These are phyloP conservation scores for Protea cynaroides DNA, from an alignment of 164 flowering plant genomes.

Conservation along the genomic window DNA sequence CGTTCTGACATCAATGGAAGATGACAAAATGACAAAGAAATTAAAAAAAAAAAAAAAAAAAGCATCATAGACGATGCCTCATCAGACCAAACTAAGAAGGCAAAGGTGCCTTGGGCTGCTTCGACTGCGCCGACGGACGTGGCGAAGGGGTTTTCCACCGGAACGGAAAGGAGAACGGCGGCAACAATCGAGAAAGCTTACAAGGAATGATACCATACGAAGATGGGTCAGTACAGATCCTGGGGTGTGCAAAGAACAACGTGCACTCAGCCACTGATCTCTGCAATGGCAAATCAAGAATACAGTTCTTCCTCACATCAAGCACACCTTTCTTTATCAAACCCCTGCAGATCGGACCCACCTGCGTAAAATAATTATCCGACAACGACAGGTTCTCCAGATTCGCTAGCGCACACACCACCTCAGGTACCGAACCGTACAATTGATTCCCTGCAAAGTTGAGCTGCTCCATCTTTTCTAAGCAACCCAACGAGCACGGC, in stretches of 20 bases:
- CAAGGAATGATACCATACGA: conserved; percentile 19
- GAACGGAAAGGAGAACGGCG: too few species aligned
- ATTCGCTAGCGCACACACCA: conserved; percentile 34
- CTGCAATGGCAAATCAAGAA: conserved; percentile 19
- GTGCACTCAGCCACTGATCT: conserved; percentile 24
- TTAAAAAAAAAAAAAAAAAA: too few species aligned
- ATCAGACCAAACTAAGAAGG: neutral
- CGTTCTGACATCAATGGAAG: too few species aligned
- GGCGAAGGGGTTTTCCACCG: neutral
- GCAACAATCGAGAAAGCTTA: conserved; percentile 4
- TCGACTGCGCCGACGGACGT: neutral
- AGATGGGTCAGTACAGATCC: conserved; percentile 9
- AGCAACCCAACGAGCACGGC: conserved; percentile 42
- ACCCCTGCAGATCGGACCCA: conserved; percentile 27
- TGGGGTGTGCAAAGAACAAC: conserved; percentile 14
- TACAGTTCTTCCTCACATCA: conserved; percentile 27
- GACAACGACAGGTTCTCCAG: conserved; percentile 22
- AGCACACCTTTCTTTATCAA: conserved; percentile 19
- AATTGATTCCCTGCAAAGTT: conserved; percentile 38
- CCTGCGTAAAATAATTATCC: conserved; percentile 34
- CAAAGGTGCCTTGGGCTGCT: neutral
- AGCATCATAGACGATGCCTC: too few species aligned
- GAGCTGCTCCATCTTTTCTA: conserved; percentile 28
- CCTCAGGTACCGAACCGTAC: conserved; percentile 45
- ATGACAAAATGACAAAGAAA: too few species aligned